Evolutionary conservation across 768 basidiomycete species (phyloP), one percentile per base, ranked within the genome.

Genomic region (Russula vinacea): DNA sequence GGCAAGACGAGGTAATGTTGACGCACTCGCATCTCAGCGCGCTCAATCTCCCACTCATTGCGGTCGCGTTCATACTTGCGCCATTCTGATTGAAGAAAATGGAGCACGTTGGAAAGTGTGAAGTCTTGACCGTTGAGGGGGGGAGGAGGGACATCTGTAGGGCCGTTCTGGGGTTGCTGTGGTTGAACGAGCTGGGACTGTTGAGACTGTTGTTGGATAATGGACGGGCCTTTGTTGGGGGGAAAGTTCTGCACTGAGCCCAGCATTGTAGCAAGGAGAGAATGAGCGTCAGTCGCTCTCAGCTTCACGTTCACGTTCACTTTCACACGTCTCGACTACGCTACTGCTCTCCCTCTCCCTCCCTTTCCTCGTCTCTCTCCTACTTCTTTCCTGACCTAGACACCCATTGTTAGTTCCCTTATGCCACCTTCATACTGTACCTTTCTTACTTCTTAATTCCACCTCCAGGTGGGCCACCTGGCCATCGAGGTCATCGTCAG

Each of bases 41-140:
- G 82, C 77, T 98, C 97, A 71, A 99, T 99, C 81, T 99, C 97
- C 96, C 96, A 99, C 78, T 99, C 97, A 74, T 99, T 99, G 72
- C 96, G 84, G 78, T 99, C 97, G 74, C 95, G 88, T 76, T 98
- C 97, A 73, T 97, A 98, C 65, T 92, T 83, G 67, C 97, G 83
- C 93, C 95, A 98, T 80, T 99, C 97, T 24, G 92, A 93, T 79
- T 99, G 97, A 57, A 98, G 83, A 75, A 93, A 99, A 79, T 99
- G 97, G 66, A 99, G 82, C 64, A 98, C 94, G 71, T 85, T 89
- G 7, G 94, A 95, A 59, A 98, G 86, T 53, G 89, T 97, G 75
- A 90, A 92, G 76, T 96, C 94, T 75, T 93, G 91, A 67, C 90
- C 90, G 72, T 88, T 92, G 77, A 89, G 89, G 17, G 90, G 90